Evolutionary conservation across 768 basidiomycete species (phyloP).

Genomic region (Holtermanniella nyarrowii): DNA sequence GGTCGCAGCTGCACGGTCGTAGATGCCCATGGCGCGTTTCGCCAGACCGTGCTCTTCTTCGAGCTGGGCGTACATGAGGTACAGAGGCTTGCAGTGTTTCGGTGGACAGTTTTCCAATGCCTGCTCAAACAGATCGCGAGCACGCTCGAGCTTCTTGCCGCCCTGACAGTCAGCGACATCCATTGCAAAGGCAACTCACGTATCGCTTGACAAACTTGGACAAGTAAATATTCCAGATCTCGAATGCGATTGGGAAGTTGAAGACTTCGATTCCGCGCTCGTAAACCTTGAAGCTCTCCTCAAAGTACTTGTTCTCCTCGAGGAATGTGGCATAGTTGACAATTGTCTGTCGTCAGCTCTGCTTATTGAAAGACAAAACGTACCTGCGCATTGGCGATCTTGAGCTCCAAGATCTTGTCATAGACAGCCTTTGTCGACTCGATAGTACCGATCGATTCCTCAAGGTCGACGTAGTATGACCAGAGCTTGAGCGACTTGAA

Average conservation of each 20-base stretch:
- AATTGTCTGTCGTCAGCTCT: too few relatives aligned
- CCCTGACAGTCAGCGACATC: slow-evolving; percentile 48
- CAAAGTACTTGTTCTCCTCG: slow-evolving; percentile 96
- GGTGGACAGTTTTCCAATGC: slow-evolving; percentile 91
- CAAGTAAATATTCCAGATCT: slow-evolving; percentile 98
- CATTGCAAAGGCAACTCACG: slow-evolving; percentile 46
- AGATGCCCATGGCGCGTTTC: slow-evolving; percentile 90
- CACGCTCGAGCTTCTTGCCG: slow-evolving; percentile 84
- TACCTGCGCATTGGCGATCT: slow-evolving; percentile 97
- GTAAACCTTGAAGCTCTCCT: slow-evolving; percentile 98
- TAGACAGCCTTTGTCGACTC: slow-evolving; percentile 86
- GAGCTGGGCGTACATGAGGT: slow-evolving; percentile 88
- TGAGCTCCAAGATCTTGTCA: slow-evolving; percentile 89
- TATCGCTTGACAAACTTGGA: slow-evolving; percentile 96
- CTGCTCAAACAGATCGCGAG: slow-evolving; percentile 96
- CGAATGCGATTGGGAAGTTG: slow-evolving; percentile 95
- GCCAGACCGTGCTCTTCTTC: slow-evolving; percentile 93
- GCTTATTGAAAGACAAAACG: too few relatives aligned
- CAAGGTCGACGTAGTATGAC: slow-evolving; percentile 97
- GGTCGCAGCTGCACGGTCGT: slow-evolving; percentile 78
- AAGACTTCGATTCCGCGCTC: slow-evolving; percentile 95
- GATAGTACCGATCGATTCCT: slow-evolving; percentile 91
- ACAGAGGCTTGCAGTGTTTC: slow-evolving; percentile 87
- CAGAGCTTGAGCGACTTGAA: slow-evolving; percentile 98
- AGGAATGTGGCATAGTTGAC: slow-evolving; percentile 95